Conservation (phyloP, 495 filamentous ascomycete species). For the Neurospora sp. region DNA sequence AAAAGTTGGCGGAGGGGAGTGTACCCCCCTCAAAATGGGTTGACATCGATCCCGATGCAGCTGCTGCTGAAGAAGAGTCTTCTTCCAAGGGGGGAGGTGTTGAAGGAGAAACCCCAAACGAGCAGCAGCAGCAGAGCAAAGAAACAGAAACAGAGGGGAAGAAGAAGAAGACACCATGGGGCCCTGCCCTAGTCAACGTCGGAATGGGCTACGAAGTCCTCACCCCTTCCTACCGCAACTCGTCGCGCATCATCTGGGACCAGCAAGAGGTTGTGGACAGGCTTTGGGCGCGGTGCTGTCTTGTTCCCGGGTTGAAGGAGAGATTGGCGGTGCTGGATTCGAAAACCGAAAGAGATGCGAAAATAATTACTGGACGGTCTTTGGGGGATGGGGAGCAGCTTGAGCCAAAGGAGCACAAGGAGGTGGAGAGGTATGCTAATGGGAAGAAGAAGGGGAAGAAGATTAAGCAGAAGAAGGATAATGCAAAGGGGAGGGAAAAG, state of each 20-base stretch:
- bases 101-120: neutral
- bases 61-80: no score
- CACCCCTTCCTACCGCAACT: constrained; percentile 49
- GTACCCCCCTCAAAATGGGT: constrained; percentile 14
- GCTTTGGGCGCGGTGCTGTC: constrained; percentile 44
- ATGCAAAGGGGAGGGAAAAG: neutral
- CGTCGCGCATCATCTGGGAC: constrained; percentile 70
- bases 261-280: constrained; percentile 47
- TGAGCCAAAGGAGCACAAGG: neutral
- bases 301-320: constrained; percentile 20
- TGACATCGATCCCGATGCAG: neutral
- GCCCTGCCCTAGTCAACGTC: constrained; percentile 58
- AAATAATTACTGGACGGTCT: neutral
- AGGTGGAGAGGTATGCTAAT: constrained; percentile 1
- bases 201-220: constrained; percentile 51
- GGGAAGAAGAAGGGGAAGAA: neutral
- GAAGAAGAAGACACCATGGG: constrained; percentile 31
- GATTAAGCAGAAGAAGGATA: neutral
- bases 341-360: neutral
- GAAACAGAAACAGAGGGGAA: neutral
- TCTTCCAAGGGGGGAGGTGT: neutral
- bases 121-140: neutral
- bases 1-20: constrained; percentile 46
- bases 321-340: constrained; percentile 8
- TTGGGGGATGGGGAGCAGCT: neutral